Evolutionary conservation across 768 basidiomycete genomes (phyloP), one percentile per base, ranked within the genome.

Genomic region (Suillus cothurnatus): DNA sequence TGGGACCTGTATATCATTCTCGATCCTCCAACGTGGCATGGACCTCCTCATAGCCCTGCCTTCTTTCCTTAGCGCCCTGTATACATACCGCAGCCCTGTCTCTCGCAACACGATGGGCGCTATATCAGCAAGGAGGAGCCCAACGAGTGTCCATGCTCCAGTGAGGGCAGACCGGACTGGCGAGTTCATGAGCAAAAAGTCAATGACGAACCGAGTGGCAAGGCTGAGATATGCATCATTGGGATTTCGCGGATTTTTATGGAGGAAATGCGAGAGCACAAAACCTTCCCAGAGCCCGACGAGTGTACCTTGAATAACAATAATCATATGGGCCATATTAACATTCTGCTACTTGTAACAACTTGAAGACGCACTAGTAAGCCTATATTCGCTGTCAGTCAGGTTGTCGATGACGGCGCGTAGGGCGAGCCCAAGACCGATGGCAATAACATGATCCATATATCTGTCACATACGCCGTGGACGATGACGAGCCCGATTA

Each of bases 201-300:
- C 91, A 65, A 91, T 78, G 70, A 89, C 86, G 64, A 92, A 81
- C 19, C 92, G 81, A 61, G 91, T 84, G 36, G 78, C 87, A 65
- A 86, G 85, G 15, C 84, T 88, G 61, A 92, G 77, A 75, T 88
- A 91, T 12, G 90, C 90, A 74, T 92, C 91, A 63, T 81, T 79
- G 0, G 90, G 90, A 59, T 59, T 41, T 63, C 64, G 71, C 32
- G 89, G 90, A 76, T 83, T 83, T 73, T 89, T 89, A 65, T 83
- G 84, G 68, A 90, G 75, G 73, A 91, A 92, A 69, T 92, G 91
- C 39, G 86, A 84, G 60, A 91, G 80, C 38, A 91, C 85, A 31
- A 90, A 83, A 53, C 92, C 91, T 76, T 93, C 91, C 90, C 91
- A 93, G n/a, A 92, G 79, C 7, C 91, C 92, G 61, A 93, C 80